Conservation (phyloP, 2,329 filamentous ascomycete species). For the Fusarium illudens region DNA sequence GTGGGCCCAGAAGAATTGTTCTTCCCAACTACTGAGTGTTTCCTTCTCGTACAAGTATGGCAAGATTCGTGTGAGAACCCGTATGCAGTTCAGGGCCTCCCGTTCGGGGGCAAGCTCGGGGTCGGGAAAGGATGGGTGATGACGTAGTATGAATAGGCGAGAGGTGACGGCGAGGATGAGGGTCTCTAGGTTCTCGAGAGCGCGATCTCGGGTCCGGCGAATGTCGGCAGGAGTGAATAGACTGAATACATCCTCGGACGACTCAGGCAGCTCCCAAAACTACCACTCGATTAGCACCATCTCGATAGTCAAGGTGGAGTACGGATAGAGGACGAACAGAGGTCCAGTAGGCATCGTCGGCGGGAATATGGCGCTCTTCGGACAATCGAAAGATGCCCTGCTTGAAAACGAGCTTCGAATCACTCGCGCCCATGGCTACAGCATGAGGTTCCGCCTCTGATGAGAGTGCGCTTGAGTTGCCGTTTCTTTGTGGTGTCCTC, state of each 20-base stretch:
- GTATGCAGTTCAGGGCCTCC: slow-evolving; percentile 94
- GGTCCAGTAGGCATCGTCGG: slow-evolving; percentile 92
- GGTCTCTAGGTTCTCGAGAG: slow-evolving; percentile 89
- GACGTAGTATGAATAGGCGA: slow-evolving; percentile 80
- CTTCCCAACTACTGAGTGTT: slow-evolving; percentile 83
- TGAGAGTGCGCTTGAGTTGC: slow-evolving; percentile 23
- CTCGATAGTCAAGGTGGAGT: slow-evolving; percentile 12
- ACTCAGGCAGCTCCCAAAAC: slow-evolving; percentile 98
- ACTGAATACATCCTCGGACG: slow-evolving; percentile 94
- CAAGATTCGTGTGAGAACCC: slow-evolving; percentile 86
- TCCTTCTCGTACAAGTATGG: slow-evolving; percentile 94
- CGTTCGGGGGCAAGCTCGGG: slow-evolving; percentile 82
- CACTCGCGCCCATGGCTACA: slow-evolving; percentile 87
- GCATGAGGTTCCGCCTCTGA: slow-evolving; percentile 36
- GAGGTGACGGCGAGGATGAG: slow-evolving; percentile 85
- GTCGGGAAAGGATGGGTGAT: slow-evolving; percentile 91
- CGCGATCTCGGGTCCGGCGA: slow-evolving; percentile 83
- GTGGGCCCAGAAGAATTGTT: slow-evolving; percentile 89
- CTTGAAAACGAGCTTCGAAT: slow-evolving; percentile 99
- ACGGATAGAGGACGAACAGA: slow-evolving; percentile 67
- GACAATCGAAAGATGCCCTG: slow-evolving; percentile 96
- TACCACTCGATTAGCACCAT: slow-evolving; percentile 50
- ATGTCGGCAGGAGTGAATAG: slow-evolving; percentile 91
- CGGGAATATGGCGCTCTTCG: slow-evolving; percentile 86
- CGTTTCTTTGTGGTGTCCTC: slow-evolving; percentile 33